phyloP scores from a whole-genome alignment of 495 filamentous ascomycete species.

The Neurospora tetrasperma region DNA sequence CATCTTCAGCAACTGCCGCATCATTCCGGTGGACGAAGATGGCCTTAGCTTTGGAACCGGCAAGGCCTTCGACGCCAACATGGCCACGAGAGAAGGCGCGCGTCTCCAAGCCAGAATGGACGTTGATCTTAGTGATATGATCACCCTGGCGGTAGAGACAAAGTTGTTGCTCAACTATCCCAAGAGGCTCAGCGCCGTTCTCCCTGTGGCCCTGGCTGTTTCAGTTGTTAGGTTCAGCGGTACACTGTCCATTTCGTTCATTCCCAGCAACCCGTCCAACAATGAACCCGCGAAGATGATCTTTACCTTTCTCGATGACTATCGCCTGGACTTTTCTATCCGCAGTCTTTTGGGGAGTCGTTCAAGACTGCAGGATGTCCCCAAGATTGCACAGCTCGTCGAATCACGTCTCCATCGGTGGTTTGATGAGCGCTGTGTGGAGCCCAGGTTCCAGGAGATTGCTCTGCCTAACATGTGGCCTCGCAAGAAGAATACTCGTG shows the following conservation, averaged over 20 bases:
- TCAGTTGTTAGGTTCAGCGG: conserved; percentile 90
- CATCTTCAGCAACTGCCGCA: conserved; percentile 96
- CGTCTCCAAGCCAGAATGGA: conserved; percentile 92
- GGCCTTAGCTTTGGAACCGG: conserved; percentile 40
- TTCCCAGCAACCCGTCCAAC: conserved; percentile 52
- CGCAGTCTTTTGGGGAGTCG: conserved; percentile 87
- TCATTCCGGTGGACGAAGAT: conserved; percentile 73
- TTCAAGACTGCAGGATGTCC: conserved; percentile 84
- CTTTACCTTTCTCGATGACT: conserved; percentile 93
- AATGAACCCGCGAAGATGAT: conserved; percentile 67
- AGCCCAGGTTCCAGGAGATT: conserved; percentile 92
- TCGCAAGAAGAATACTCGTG: conserved; percentile 70
- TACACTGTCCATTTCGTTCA: conserved; percentile 84
- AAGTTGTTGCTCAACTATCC: conserved; percentile 91
- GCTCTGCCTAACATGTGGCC: conserved; percentile 92
- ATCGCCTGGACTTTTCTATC: conserved; percentile 84
- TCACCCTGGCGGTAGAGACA: conserved; percentile 89
- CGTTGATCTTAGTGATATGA: conserved; percentile 88
- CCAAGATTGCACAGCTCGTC: conserved; percentile 92
- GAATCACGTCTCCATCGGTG: conserved; percentile 85
- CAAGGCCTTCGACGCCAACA: conserved; percentile 33
- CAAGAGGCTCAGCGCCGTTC: conserved; percentile 74
- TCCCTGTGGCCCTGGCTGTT: conserved; percentile 85
- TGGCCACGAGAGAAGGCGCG: conserved; percentile 47
- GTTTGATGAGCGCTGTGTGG: conserved; percentile 95